Evolutionary conservation across 2,329 filamentous ascomycete species (phyloP).

Genomic region (Ilyonectria destructans): DNA sequence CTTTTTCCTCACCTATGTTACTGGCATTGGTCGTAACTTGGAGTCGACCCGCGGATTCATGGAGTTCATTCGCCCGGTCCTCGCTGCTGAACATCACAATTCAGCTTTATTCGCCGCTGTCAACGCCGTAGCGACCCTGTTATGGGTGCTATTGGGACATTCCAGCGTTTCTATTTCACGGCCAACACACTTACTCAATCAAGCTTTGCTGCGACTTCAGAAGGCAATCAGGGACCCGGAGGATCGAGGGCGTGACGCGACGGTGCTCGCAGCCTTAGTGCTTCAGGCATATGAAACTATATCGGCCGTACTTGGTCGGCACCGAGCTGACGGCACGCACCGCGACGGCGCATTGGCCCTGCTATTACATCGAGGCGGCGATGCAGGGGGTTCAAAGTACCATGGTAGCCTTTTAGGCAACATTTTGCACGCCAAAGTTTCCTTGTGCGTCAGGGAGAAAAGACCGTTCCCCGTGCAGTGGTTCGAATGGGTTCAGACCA

Average conservation of each 20-base stretch:
- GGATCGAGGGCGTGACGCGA: slow-evolving; percentile 15
- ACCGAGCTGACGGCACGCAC: slow-evolving; percentile 23
- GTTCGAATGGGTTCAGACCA: slow-evolving; percentile 6
- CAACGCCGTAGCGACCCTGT: slow-evolving; percentile 14
- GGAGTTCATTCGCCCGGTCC: slow-evolving; percentile 33
- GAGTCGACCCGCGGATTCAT: slow-evolving; percentile 37
- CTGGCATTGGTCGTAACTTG: slow-evolving; percentile 31
- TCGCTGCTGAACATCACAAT: background rate
- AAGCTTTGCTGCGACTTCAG: slow-evolving; percentile 26
- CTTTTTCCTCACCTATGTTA: slow-evolving; percentile 38
- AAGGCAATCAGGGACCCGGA: background rate
- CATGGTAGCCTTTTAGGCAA: slow-evolving; percentile 29
- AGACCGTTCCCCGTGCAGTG: background rate
- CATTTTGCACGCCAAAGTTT: slow-evolving; percentile 35
- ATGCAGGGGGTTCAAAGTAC: background rate
- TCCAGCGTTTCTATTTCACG: fast-evolving
- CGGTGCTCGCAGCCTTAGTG: slow-evolving; percentile 32
- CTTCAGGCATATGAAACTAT: slow-evolving; percentile 36
- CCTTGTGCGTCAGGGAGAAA: slow-evolving; percentile 8
- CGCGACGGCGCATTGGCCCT: slow-evolving; percentile 32
- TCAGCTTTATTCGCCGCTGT: slow-evolving; percentile 31
- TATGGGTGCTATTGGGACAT: slow-evolving; percentile 27
- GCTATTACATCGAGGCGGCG: slow-evolving; percentile 9
- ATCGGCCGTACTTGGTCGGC: slow-evolving; percentile 15
- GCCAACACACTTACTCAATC: background rate